Evolutionary conservation across 225 moss, liverwort and hornwort species (phyloP), one percentile per base, ranked within the genome.

Genomic region (Marchantia polymorpha): DNA sequence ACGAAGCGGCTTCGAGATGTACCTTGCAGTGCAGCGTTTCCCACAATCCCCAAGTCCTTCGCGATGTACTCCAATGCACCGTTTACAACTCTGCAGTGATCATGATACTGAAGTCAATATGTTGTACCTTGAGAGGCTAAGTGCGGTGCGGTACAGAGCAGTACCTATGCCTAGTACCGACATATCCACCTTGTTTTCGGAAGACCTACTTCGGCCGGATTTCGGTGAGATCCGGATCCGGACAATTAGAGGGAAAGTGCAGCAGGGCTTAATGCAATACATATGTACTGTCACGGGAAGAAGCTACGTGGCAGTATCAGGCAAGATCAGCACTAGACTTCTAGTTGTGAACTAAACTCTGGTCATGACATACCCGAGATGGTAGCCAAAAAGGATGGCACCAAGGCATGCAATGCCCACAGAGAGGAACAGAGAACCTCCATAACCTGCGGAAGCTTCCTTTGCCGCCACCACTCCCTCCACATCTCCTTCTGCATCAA

Each of bases 381-480:
- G 99, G 72, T 95, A 99, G 67, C 99, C 99, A 77, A 99, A 99
- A 55, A 99, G 82, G 72, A 99, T 82, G 72, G 99, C 90, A 75
- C 91, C 95, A 19, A 95, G 90, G 79, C 99, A 99, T 14, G 95
- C 93, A 69, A 93, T 64, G 49, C 87, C 93, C 67, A 99, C 99
- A 78, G 99, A 86, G 23, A 86, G 86, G 52, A 85, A 86, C 68
- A 99, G 70, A 0, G 89, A 82, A 53, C 73, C 81, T 26, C 86
- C 93, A 81, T 88, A 85, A 84, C 92, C 94, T 58, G 83, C 75
- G 16, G 87, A 88, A 55, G 89, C 72, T 7, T 69, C 79, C 75
- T 81, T 80, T 4, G 90, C 82, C 47, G 85, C 83, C 77, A 91
- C 84, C 73, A 91, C 77, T 68, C 88, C 84, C 78, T 89, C 85